Base-by-base conservation (phyloP, 306 rosid species). In the Lathyrus sativus region DNA sequence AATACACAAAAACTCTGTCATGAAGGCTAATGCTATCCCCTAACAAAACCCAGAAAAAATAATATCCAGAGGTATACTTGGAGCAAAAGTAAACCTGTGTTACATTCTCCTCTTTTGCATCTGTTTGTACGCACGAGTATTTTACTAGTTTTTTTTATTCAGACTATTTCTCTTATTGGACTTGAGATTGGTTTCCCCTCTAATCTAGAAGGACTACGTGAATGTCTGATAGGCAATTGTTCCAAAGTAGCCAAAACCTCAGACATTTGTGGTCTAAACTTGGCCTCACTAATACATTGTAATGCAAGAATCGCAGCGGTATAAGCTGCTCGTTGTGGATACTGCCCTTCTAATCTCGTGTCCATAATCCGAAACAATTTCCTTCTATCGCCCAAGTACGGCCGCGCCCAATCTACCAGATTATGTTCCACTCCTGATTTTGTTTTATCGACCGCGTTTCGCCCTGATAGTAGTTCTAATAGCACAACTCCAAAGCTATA, bases 401-500 rank as follows among this genome's bases (percentile, higher is more conserved):
- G 96, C 41, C 51, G 85, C 63, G 95, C 90, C 98, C 98, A 88
- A 7, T 88, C 89, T 17, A 93, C 96, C 44, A 93, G 82, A 74
- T 85, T 76, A 73, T 81, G 91, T 77, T 93, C 98, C 46, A 65
- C 54, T 18, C 90, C 91, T 7, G 80, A 70, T 78, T 68, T 91
- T 11, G 87, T 72, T 67, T 68, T 85, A 60, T 91, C 96, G 3
- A 91, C 85, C 2, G 91, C 98, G 26, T 85, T 79, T 5, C 91
- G 79, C 48, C 98, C 98, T 0, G 96, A 85, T 49, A 93, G 74
- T 51, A 93, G 76, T 67, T 93, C 98, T 66, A 93, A 75, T 18
- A 93, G 70, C 71, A 93, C 90, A n/a, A 93, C 98, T 19, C 98
- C 97, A 62, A 90, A 93, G 75, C 98, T 93, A 71, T 93, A 93